phyloP scores from a whole-genome alignment of 352 stramenopile species.

The Pelagophyceae sp. region DNA sequence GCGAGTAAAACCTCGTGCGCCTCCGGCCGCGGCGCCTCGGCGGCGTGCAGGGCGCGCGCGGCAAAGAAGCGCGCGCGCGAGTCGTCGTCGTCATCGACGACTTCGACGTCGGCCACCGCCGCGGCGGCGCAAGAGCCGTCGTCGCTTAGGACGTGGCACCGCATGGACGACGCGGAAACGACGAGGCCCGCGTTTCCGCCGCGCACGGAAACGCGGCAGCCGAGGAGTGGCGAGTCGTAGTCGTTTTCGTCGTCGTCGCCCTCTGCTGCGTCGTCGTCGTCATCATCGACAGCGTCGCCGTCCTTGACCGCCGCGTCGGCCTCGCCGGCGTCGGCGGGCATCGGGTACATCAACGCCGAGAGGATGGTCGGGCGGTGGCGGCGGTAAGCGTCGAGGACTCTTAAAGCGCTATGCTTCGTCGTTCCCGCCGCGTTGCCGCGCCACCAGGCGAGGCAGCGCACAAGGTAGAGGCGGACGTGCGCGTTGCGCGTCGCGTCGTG shows the following conservation, averaged over 20 bases:
- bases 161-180: neutral
- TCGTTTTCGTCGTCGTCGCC: neutral
- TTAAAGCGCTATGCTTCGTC: neutral
- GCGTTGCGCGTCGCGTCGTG: neutral
- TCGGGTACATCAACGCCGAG: neutral
- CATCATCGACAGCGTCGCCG: neutral
- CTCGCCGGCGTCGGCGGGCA: neutral
- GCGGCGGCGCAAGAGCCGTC: neutral
- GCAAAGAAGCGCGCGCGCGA: neutral
- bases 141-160: neutral
- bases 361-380: neutral
- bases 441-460: neutral
- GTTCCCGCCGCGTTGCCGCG: neutral
- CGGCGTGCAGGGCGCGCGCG: neutral
- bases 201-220: neutral
- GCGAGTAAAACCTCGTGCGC: neutral
- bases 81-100: neutral
- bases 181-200: neutral
- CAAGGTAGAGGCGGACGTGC: neutral
- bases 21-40: neutral
- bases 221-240: neutral
- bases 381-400: neutral
- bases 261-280: neutral
- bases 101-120: neutral
- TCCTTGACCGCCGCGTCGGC: neutral